A percentile compares a stretch with the other conserved stretches of the same genome.
Evolutionary conservation across 2,329 filamentous ascomycete species (phyloP).

Genomic region (Ceratocystis eucalypticola): DNA sequence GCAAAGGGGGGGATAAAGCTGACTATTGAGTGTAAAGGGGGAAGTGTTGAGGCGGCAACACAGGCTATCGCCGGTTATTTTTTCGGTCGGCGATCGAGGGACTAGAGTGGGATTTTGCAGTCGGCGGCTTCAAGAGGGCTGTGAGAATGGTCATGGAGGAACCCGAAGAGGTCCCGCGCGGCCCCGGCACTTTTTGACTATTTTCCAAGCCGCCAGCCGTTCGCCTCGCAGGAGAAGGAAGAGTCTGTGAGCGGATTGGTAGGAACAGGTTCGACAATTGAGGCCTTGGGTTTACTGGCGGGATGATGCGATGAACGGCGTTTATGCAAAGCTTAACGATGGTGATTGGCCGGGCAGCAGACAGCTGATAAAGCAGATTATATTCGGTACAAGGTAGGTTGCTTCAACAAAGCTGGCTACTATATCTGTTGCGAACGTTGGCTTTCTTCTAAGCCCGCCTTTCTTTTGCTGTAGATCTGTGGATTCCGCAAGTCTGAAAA

Average conservation of each 20-base stretch:
- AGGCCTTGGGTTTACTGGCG: background rate
- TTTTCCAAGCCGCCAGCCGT: slow-evolving; percentile 10
- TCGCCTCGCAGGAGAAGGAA: background rate
- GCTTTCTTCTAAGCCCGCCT: background rate
- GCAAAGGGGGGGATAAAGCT: background rate
- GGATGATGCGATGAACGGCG: background rate
- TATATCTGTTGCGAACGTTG: background rate
- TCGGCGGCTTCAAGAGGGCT: slow-evolving; percentile 1
- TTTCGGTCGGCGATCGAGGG: background rate
- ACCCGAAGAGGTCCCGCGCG: background rate
- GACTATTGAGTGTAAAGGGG: background rate
- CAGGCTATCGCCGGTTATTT: slow-evolving; percentile 1
- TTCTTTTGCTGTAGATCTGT: background rate
- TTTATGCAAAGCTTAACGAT: background rate
- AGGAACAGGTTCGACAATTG: background rate
- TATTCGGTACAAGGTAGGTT: background rate
- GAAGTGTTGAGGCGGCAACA: background rate
- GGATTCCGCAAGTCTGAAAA: background rate
- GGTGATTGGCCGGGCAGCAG: background rate
- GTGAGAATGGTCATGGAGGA: background rate
- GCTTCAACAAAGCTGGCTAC: background rate
- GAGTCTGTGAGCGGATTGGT: background rate
- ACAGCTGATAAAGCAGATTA: background rate
- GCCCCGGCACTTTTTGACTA: slow-evolving; percentile 9
- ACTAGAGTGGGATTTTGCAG: background rate